Evolutionary conservation across 805 yeast genomes (phyloP), one percentile per base, ranked within the genome.

Genomic region (Aciculoconidium aculeatum): DNA sequence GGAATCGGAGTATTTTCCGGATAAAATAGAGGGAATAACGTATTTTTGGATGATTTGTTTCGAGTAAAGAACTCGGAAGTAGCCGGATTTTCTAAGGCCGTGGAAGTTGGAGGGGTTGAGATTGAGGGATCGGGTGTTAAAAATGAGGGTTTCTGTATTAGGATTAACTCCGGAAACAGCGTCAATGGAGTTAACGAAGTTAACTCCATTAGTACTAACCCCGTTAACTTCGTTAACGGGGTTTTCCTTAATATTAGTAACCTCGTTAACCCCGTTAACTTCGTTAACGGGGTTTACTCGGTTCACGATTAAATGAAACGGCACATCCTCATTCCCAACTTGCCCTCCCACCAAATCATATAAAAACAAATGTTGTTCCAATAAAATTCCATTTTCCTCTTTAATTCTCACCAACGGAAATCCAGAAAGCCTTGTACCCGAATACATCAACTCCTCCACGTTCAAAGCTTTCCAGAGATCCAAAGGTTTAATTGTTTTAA

Each of bases 341-440:
- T 44, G 41, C 5, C 42, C 45, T 3, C 38, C 41, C n/a, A 53
- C 35, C 16, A 37, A 32, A 15, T 41, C 31, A 43, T 47, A 47
- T 10, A 65, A 24, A 32, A 51, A 61, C 21, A 65, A 44, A 35
- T 62, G 67, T 41, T 67, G 72, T 25, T 49, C 63, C 7, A 62
- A 36, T 15, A 37, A 20, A 3, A 45, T 26, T 12, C 14, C 52
- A 0, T 44, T 51, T 13, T 44, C 44, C 1, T 44, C 23, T 1
- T 43, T 35, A 3, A 72, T 72, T 3, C 49, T 41, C 5, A 80
- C 43, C 2, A 72, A 47, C 4, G 88, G 86, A 30, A 55, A 69
- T 1, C 88, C 87, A 0, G 78, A 65, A 9, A 66, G 51, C 43
- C 72, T 65, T 2, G 70, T 53, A 87, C 86, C 80, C 1, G 83